These are phyloP conservation scores for Rhodotorula diobovata DNA, from an alignment of 768 basidiomycete species.

Conservation along the genomic window DNA sequence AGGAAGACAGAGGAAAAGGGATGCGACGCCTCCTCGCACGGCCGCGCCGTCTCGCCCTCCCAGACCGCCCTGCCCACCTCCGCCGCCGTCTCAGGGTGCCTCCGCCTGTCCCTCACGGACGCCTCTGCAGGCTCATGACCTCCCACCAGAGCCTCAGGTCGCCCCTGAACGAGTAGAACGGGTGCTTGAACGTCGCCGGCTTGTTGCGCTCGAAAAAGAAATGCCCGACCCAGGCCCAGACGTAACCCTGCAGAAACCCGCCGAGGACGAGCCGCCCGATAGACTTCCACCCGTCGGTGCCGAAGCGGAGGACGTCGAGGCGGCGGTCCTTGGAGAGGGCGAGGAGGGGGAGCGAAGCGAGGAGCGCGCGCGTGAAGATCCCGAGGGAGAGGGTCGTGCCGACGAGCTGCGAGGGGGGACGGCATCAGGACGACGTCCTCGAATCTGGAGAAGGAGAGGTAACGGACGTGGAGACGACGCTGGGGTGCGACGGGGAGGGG, in stretches of 20 bases:
- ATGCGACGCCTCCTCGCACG: no score
- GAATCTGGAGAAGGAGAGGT: no score
- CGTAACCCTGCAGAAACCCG: conserved; percentile 30
- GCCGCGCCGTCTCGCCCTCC: no score
- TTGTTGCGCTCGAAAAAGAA: conserved; percentile 35
- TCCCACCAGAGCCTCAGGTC: conserved; percentile 23
- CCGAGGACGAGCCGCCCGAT: conserved; percentile 19
- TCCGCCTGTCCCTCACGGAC: not conserved
- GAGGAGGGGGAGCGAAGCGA: conserved; percentile 21
- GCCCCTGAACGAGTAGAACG: conserved; percentile 27
- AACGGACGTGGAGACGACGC: conserved; percentile 27
- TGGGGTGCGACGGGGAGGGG: not conserved
- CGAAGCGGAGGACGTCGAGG: conserved; percentile 18
- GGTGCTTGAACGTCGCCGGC: conserved; percentile 36
- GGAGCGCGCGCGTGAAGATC: conserved; percentile 8
- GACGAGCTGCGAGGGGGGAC: not conserved
- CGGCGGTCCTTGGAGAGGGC: not conserved
- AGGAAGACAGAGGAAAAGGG: no score
- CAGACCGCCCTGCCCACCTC: no score
- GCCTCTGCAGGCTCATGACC: conserved; percentile 6
- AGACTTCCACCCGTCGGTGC: conserved; percentile 11
- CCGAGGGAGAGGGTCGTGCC: conserved; percentile 23
- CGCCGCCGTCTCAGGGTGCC: not conserved
- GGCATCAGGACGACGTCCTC: not conserved
- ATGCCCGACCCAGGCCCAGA: conserved; percentile 36